Base-by-base conservation (phyloP, 2,329 filamentous ascomycete species). In the Exophiala lecanii-corni region DNA sequence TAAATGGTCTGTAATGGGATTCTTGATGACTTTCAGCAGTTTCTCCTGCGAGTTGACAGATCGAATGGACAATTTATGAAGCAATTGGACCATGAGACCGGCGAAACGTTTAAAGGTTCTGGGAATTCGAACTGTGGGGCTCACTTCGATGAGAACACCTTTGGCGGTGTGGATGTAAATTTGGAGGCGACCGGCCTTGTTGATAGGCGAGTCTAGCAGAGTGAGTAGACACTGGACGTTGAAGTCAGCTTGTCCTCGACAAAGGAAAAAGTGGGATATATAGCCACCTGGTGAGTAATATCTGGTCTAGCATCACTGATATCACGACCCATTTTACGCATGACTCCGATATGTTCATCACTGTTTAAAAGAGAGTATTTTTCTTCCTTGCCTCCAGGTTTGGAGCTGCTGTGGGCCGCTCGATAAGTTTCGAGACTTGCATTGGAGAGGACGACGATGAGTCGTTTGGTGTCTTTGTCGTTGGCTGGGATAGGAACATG, bases 311-410 rank as follows among this genome's bases (percentile, higher is more conserved):
- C 92, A 68, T 98, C 92, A 65, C 89, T 96, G 55, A 98, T 97
- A 64, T 98, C 92, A 57, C 92, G 79, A 65, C 94, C 94, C 91
- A 97, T 97, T 75, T 97, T 98, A 61, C 92, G 84, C 89, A 98
- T 95, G 54, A 97, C 86, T 51, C 92, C 92, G 57, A 98, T 98
- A 65, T 98, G 92, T 69, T 98, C 92, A 62, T 98, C 92, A 68
- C 89, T 96, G 75, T 98, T 98, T 60, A 98, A 81, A 39, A 98
- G 75, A 49, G 91, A 94, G 69, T 94, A 98, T 68, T 97, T 97
- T 64, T 96, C 91, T 59, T 96, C 89, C 39, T 86, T 80, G 48
- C 79, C 72, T 69, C 82, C 69, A 62, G 78, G 65, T 62, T 75
- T 65, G 5, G 13, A 15, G 13, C 82, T 78, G 48, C 82, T 82